Evolutionary conservation across 2,329 filamentous ascomycete genomes (phyloP).

Genomic region (Xylaria sp.): DNA sequence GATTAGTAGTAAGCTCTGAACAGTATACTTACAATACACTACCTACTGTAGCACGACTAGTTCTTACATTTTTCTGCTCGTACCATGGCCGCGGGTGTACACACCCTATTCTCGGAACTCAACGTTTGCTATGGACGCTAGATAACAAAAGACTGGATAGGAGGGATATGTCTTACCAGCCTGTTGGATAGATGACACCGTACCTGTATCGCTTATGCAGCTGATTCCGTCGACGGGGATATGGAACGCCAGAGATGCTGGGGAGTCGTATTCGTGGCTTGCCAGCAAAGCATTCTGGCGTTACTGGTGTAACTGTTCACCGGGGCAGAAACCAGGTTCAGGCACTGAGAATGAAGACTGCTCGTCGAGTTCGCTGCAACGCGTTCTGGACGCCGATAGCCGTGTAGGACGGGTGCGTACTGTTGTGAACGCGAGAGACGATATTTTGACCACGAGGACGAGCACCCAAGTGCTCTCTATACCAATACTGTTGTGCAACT

Average conservation of each 20-base stretch:
- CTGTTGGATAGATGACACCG: no score
- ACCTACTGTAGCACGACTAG: background rate
- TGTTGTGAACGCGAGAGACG: background rate
- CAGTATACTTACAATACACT: no score
- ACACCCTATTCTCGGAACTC: background rate
- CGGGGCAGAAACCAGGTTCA: background rate
- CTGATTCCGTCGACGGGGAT: background rate
- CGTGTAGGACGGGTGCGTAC: no score
- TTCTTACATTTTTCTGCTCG: background rate
- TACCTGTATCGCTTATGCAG: no score
- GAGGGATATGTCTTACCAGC: background rate
- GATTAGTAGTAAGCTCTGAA: no score
- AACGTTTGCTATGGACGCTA: background rate
- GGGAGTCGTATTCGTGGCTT: constrained; percentile 7
- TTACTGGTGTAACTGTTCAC: background rate
- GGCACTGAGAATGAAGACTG: background rate
- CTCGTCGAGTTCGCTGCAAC: background rate
- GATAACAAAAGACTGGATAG: background rate
- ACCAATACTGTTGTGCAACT: no score
- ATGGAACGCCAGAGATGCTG: background rate
- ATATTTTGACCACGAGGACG: background rate
- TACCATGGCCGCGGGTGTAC: background rate
- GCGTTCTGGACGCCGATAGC: background rate
- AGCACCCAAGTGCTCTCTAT: background rate
- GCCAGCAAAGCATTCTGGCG: constrained; percentile 13